Base-by-base conservation (phyloP, 2,329 filamentous ascomycete species). In the Colletotrichum orchidophilum region DNA sequence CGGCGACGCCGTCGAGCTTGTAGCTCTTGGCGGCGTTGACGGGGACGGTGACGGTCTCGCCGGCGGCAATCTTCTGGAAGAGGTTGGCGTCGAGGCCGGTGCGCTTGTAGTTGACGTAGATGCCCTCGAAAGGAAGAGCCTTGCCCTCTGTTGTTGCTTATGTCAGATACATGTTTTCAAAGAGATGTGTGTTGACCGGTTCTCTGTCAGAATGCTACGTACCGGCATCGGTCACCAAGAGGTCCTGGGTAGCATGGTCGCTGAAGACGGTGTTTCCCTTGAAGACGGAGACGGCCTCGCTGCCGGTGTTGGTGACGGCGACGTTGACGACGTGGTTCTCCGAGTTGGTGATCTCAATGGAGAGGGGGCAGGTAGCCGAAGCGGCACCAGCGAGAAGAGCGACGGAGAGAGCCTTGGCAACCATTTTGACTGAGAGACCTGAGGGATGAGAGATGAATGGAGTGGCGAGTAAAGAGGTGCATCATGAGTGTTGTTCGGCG, bases 1-100 rank as follows among this genome's bases (percentile, higher is more conserved):
- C 58, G 8, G 49, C 31, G 18, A 71, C n/a, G 3, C 69, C 65
- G 13, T 52, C n/a, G 53, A 71, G 69, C 21, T 59, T 71, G 53
- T 71, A 71, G 35, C 69, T 71, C 52, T 50, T 68, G 64, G 69
- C 69, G 3, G 69, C 64, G 69, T 71, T 71, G 52, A 71, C 69
- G 3, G 69, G 52, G 7, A 71, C 65, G n/a, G 64, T 69, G 52
- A 71, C 27, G 4, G 69, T 71, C 33, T 71, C 29, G 2, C 69
- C 69, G 11, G 69, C 64, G 15, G 68, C 69, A 13, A 71, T 71
- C 65, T 59, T 71, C 59, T 69, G 64, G 64, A 71, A 71, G 9
- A 65, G 49, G 24, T 33, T 39, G 33, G 64, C 52, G 7, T 42
- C n/a, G 24, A 71, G 69, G 42, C 65, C 65, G 5, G 31, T 68